Evolutionary conservation across 768 basidiomycete species (phyloP).

Genomic region (Kwoniella bestiolae): DNA sequence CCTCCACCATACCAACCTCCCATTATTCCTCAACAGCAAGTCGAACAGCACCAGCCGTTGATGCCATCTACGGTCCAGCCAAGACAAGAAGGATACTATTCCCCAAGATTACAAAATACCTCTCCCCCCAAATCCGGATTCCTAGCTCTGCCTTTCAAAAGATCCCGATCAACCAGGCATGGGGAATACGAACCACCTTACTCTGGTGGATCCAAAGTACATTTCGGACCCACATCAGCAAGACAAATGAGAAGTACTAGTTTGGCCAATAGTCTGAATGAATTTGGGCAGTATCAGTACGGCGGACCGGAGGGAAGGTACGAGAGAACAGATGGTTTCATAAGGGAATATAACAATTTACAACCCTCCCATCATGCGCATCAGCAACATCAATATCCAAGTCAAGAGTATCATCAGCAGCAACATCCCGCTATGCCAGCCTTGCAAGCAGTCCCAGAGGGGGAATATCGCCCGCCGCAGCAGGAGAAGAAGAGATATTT

Average conservation of each 20-base stretch:
- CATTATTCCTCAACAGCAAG: neutral
- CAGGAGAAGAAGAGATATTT: conserved; percentile 24
- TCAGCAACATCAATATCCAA: neutral
- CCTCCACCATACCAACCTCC: conserved; percentile 23
- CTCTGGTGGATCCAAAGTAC: conserved; percentile 7
- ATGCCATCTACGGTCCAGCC: conserved; percentile 14
- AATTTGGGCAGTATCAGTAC: conserved; percentile 1
- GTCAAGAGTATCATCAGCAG: neutral
- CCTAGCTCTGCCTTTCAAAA: neutral
- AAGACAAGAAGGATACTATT: conserved; percentile 17
- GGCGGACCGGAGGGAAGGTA: conserved; percentile 15
- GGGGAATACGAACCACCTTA: neutral
- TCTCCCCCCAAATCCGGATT: conserved; percentile 8
- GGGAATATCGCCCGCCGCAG: neutral
- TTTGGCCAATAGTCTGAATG: neutral
- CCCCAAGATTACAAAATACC: conserved; percentile 15
- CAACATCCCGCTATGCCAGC: conserved; percentile 3
- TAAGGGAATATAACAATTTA: conserved; percentile 10
- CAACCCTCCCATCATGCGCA: too few relatives aligned
- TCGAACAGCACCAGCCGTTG: conserved; percentile 14
- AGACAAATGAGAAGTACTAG: conserved; percentile 9
- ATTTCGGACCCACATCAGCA: conserved; percentile 13
- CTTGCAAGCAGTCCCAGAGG: conserved; percentile 5
- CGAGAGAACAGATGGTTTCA: neutral
- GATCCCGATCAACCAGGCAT: neutral